These are phyloP conservation scores for Stentor roeselii DNA, from an alignment of 73 alveolate species.

Conservation along the genomic window DNA sequence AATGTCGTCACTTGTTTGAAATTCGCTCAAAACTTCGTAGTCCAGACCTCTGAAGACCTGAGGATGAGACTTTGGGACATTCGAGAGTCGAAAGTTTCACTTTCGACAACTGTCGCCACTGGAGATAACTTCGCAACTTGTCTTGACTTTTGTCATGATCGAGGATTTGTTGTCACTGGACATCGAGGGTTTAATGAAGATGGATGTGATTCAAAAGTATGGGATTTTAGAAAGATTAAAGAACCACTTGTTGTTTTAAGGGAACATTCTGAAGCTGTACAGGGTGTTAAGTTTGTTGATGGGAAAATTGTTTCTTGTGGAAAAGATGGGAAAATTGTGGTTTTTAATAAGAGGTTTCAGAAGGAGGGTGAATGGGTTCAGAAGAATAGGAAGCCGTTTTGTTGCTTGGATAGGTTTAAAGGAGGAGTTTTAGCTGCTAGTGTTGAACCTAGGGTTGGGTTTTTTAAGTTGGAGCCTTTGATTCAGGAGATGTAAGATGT, in stretches of 20 bases:
- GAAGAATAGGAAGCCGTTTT: background rate
- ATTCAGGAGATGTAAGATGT: too few species aligned
- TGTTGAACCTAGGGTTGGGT: conserved; percentile 2
- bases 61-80: conserved; percentile 54
- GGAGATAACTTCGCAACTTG: conserved; percentile 59
- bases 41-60: conserved; percentile 64
- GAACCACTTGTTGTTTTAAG: conserved; percentile 10
- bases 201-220: conserved; percentile 56
- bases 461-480: background rate
- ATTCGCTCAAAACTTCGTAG: conserved; percentile 35
- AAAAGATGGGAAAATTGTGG: conserved; percentile 2
- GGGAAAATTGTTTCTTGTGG: conserved; percentile 9
- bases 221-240: conserved; percentile 49
- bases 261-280: background rate
- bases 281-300: conserved; percentile 5
- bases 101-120: conserved; percentile 15
- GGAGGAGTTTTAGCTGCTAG: background rate
- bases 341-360: background rate
- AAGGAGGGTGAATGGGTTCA: background rate
- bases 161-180: conserved; percentile 48
- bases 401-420: background rate
- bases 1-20: conserved; percentile 38
- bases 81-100: conserved; percentile 37
- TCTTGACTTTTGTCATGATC: conserved; percentile 39
- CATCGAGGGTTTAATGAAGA: conserved; percentile 61